Evolutionary conservation across 352 stramenopile species (phyloP), one percentile per base, ranked within the genome.

Genomic region (Pythium grandisporangium): DNA sequence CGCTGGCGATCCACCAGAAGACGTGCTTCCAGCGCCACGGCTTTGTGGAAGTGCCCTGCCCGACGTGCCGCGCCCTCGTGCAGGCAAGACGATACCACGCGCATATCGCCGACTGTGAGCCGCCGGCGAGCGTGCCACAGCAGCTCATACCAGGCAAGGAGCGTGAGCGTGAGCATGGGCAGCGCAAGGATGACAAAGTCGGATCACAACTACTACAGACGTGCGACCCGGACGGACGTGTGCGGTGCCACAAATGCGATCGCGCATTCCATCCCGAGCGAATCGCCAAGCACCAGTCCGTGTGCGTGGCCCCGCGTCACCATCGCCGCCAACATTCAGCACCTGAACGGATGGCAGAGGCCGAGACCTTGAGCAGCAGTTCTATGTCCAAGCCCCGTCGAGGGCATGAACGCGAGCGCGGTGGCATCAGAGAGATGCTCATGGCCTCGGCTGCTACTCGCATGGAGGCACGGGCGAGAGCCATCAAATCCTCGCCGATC

Each of bases 1-100:
- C 75, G 25, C 43, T 88, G n/a, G 51, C 54, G 1, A 83, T 88
- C 44, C 75, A 88, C 37, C 71, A 85, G 42, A 84, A 84, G 40
- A 62, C 48, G 4, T 88, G 75, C 42, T 88, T 79, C 42, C 61
- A 73, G 29, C 64, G 64, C n/a, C 70, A 88, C 23, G 51, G 59
- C 2, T 82, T 81, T 26, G 61, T 73, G 7, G 48, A 75, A 11
- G 34, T 88, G 8, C 16, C 30, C 23, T 88, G 75, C 24, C 38
- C 48, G 6, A 64, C 44, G 20, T 88, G 75, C 48, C 50, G 59
- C 22, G 8, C 7, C 0, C 23, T 30, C 3, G 33, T 85, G 29
- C 58, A 59, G 63, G 73, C 33, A 14, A 57, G 30, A n/a, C 11
- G 36, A 5, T 51, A 48, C 20, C 35, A 36, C 14, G 35, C 33